phyloP scores from a whole-genome alignment of 345 rosid species.

The Gossypioides kirkii region DNA sequence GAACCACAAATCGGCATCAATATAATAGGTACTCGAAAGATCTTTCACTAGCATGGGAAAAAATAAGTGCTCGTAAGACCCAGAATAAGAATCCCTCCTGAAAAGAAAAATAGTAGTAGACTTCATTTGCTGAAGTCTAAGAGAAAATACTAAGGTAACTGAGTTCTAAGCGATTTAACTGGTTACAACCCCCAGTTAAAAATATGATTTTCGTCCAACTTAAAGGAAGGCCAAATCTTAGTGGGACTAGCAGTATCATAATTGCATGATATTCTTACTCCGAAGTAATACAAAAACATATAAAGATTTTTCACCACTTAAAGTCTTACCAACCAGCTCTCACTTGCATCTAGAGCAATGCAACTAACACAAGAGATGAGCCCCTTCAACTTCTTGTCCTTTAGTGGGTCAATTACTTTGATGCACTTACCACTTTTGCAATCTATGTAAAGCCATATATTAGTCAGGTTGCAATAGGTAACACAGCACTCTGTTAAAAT shows the following conservation, averaged over 20 bases:
- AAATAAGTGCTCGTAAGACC: background rate
- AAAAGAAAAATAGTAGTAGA: background rate
- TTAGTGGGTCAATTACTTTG: slow-evolving; percentile 51
- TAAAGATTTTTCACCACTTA: slow-evolving; percentile 5
- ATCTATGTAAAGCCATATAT: slow-evolving; percentile 40
- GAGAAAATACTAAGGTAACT: background rate
- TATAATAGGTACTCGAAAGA: background rate
- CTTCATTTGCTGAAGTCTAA: background rate
- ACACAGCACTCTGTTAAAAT: background rate
- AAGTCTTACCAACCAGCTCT: slow-evolving; percentile 95
- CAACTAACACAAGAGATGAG: slow-evolving; percentile 49
- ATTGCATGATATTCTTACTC: background rate
- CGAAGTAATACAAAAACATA: background rate
- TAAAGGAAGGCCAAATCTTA: background rate
- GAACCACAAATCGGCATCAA: background rate
- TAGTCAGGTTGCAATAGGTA: background rate
- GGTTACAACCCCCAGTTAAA: background rate
- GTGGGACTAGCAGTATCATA: background rate
- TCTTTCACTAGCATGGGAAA: background rate
- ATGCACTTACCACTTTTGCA: slow-evolving; percentile 87
- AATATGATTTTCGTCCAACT: background rate
- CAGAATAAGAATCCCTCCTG: background rate
- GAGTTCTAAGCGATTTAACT: background rate
- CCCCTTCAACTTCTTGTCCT: slow-evolving; percentile 39
- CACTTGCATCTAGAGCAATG: slow-evolving; percentile 89